Evolutionary conservation across 208 protist genomes (phyloP), one percentile per base, ranked within the genome.

Genomic region (Crithidia brevicula): DNA sequence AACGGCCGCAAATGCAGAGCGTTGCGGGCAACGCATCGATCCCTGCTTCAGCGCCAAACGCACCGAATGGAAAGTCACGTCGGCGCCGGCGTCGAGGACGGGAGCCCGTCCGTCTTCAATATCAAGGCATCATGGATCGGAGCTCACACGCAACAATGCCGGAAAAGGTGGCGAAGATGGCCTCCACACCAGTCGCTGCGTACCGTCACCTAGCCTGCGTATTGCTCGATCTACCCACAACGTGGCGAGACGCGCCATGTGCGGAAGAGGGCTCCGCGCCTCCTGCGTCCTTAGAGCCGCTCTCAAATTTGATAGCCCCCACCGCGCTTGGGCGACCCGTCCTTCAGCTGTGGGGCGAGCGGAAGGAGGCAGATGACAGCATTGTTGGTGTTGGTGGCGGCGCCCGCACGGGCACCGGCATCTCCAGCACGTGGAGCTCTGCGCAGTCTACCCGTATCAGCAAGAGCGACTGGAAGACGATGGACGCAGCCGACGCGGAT

Each of bases 391-490:
- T 25, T 15, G 8, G 47, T 43, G 52, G 1, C 20, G 46, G 16
- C 49, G 53, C 15, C 47, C 18, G n/a, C n/a, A 16, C 54, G 28
- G 31, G 33, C 36, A 52, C 33, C 40, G 60, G 53, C 9, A 76
- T 77, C 25, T 64, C 60, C 0, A 49, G 28, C 23, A 56, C 34
- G 22, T 77, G 71, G 71, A 50, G 30, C 20, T 81, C 75, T 13
- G 42, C 27, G 22, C 36, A 42, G 27, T 23, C 43, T 10, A 54
- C 63, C 8, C 62, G 58, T 18, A 40, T 86, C 34, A 81, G 75
- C 31, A 75, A 67, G 38, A 57, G 66, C 6, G 83, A 89, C 62
- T 89, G 83, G 81, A 86, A 83, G 42, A 77, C 67, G 31, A 78
- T 89, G 75, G 83, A 89, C 33, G 79, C 61, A 7, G 42, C 67